Evolutionary conservation across 176 grass and related monocot species (phyloP).

Genomic region (Aegilops speltoides): DNA sequence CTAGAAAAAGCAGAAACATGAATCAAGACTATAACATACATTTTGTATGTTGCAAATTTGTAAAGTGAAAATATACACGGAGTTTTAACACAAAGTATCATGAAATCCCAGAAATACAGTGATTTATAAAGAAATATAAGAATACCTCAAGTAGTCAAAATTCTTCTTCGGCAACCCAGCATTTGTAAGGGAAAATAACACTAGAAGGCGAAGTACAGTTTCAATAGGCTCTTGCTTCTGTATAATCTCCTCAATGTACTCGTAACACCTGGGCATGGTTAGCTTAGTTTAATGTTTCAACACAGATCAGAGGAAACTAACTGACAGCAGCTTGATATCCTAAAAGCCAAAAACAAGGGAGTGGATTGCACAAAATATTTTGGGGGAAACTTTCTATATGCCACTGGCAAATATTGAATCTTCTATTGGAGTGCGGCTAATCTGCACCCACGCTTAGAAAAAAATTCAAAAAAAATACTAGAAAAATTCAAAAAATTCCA

Average conservation of each 20-base stretch:
- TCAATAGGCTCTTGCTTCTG: conserved; percentile 93
- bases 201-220: conserved; percentile 81
- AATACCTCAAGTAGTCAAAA: conserved; percentile 89
- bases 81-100: background rate
- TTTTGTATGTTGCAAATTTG: background rate
- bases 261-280: conserved; percentile 69
- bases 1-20: conserved; percentile 35
- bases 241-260: conserved; percentile 98
- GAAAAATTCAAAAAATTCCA: too few relatives aligned
- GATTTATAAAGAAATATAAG: conserved; percentile 19
- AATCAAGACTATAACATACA: background rate
- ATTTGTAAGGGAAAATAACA: conserved; percentile 94
- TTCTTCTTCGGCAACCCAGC: conserved; percentile 83
- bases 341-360: background rate
- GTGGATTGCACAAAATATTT: background rate
- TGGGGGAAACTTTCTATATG: background rate
- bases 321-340: background rate
- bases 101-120: background rate
- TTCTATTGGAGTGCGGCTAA: background rate
- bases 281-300: conserved; percentile 8
- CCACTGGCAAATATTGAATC: background rate
- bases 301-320: conserved; percentile 5
- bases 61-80: background rate
- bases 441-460: too few relatives aligned
- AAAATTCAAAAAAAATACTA: too few relatives aligned